These are phyloP conservation scores for Neofusicoccum cordaticola DNA, from an alignment of 2,329 filamentous ascomycete species.

Conservation along the genomic window DNA sequence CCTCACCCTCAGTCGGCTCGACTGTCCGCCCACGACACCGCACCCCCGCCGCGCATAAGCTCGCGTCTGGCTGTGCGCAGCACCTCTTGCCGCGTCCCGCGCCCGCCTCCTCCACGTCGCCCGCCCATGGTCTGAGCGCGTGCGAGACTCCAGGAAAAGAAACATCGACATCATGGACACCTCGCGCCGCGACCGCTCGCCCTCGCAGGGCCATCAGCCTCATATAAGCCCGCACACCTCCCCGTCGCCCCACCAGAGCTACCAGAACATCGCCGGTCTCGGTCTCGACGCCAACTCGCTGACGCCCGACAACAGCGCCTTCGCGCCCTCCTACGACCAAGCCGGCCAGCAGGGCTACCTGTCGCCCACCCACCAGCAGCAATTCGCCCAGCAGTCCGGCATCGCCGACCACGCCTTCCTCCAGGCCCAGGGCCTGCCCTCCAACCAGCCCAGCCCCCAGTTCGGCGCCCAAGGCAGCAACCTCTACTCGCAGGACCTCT, in stretches of 20 bases:
- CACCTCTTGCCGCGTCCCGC: slow-evolving; percentile 7
- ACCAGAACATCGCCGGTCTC: slow-evolving; percentile 58
- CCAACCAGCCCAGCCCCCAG: slow-evolving; percentile 54
- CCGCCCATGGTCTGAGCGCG: slow-evolving; percentile 28
- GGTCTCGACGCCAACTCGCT: slow-evolving; percentile 51
- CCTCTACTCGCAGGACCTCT: slow-evolving; percentile 32
- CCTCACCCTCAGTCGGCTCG: slow-evolving; percentile 14
- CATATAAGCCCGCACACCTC: slow-evolving; percentile 70
- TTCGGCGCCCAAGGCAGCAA: slow-evolving; percentile 39
- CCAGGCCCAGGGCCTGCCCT: slow-evolving; percentile 38
- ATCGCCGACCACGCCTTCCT: slow-evolving; percentile 44
- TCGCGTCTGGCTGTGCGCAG: slow-evolving; percentile 12
- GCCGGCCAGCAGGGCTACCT: slow-evolving; percentile 39
- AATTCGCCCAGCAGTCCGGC: slow-evolving; percentile 40
- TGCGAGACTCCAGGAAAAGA: slow-evolving; percentile 29
- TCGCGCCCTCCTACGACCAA: slow-evolving; percentile 26
- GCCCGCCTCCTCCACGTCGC: slow-evolving; percentile 20
- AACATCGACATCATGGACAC: slow-evolving; percentile 48
- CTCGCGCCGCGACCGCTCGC: slow-evolving; percentile 61
- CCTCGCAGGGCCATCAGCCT: slow-evolving; percentile 55
- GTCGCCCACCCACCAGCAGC: slow-evolving; percentile 46
- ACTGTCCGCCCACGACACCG: slow-evolving; percentile 2
- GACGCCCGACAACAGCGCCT: slow-evolving; percentile 26
- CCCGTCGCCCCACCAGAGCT: slow-evolving; percentile 57
- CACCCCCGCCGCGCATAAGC: slow-evolving; percentile 13